These are phyloP conservation scores for Trametes versicolor DNA, from an alignment of 1,284 basidiomycete genomes.

Conservation along the genomic window DNA sequence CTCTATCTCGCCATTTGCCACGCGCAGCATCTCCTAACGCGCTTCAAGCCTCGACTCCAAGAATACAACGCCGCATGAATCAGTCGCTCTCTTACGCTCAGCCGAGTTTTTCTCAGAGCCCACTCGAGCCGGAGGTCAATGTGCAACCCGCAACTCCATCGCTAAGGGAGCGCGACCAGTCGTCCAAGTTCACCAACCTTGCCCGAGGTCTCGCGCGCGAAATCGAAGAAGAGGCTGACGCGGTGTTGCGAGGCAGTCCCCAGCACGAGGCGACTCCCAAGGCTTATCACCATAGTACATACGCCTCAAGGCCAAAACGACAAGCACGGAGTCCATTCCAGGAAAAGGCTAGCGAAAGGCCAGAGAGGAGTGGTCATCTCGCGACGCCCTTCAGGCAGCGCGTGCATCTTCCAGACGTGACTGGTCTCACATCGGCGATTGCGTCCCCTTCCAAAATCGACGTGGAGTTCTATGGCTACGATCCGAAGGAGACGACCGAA, in stretches of 20 bases:
- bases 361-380: constrained; percentile 17
- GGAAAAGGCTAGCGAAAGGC: constrained; percentile 32
- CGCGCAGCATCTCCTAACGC: constrained; percentile 24
- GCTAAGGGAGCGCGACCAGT: constrained; percentile 28
- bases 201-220: constrained; percentile 64
- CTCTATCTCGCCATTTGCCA: constrained; percentile 27
- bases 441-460: constrained; percentile 70
- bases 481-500: constrained; percentile 60
- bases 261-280: constrained; percentile 24
- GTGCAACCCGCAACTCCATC: constrained; percentile 67
- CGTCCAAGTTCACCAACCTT: constrained; percentile 66
- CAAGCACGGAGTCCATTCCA: constrained; percentile 34
- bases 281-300: constrained; percentile 36
- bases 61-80: constrained; percentile 28
- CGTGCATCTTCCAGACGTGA: constrained; percentile 79
- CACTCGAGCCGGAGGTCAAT: constrained; percentile 56
- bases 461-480: constrained; percentile 61
- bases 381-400: constrained; percentile 40
- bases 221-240: constrained; percentile 54
- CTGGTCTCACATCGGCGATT: constrained; percentile 79
- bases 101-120: constrained; percentile 43
- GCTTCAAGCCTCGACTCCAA: constrained; percentile 26
- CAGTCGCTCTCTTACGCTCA: constrained; percentile 37
- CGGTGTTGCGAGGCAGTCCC: constrained; percentile 14
- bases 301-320: constrained; percentile 31